A percentile compares a stretch with the other conserved stretches of the same genome.
These are phyloP conservation scores for Salix purpurea DNA, from an alignment of 345 rosid genomes.

Conservation along the genomic window DNA sequence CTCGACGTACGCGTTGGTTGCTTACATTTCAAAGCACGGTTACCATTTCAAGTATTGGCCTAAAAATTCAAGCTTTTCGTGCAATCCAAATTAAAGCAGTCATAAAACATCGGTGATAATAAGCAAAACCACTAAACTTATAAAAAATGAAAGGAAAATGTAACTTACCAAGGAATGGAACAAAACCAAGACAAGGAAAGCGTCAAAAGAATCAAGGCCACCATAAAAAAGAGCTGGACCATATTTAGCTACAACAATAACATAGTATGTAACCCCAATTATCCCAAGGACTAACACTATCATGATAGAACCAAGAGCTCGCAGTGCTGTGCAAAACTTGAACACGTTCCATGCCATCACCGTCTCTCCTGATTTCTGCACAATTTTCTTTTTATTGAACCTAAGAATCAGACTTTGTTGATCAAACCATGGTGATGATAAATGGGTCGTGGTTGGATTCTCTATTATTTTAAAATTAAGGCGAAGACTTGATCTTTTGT, in stretches of 20 bases:
- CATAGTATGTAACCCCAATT: conserved; percentile 59
- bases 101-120: background rate
- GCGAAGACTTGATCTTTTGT: background rate
- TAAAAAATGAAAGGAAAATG: background rate
- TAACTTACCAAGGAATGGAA: conserved; percentile 62
- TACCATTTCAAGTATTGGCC: background rate
- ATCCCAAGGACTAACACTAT: conserved; percentile 56
- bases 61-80: background rate
- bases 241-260: conserved; percentile 52
- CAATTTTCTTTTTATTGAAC: background rate
- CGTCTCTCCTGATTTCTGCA: conserved; percentile 13
- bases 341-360: conserved; percentile 76
- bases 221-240: conserved; percentile 67
- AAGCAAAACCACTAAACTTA: background rate
- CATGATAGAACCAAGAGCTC: conserved; percentile 78
- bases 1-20: background rate
- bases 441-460: conserved; percentile 2
- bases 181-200: conserved; percentile 40
- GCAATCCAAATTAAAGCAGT: background rate
- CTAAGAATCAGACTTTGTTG: background rate
- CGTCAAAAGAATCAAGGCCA: conserved; percentile 39
- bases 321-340: conserved; percentile 71
- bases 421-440: background rate
- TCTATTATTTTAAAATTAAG: background rate
- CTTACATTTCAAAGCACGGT: background rate